These are phyloP conservation scores for Neofusicoccum laricinum DNA, from an alignment of 2,329 filamentous ascomycete genomes.

Conservation along the genomic window DNA sequence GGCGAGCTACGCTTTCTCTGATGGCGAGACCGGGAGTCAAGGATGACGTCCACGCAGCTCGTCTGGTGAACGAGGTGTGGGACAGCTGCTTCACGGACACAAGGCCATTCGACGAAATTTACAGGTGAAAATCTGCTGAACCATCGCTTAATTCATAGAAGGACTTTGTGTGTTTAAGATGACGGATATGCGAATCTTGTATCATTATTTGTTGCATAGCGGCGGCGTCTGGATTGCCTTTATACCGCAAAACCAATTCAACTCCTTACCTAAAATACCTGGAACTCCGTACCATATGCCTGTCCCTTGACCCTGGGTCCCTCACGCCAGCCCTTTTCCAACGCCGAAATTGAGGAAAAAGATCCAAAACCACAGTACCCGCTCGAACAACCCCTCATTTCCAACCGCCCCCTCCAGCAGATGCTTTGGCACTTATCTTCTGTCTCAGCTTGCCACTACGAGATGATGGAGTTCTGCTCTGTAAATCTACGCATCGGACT, in stretches of 20 bases:
- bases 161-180: neutral
- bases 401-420: neutral
- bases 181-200: conserved; percentile 9
- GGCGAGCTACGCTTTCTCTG: conserved; percentile 76
- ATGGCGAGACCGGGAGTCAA: conserved; percentile 75
- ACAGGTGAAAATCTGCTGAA: conserved; percentile 53
- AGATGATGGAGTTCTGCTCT: neutral
- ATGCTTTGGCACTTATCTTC: neutral
- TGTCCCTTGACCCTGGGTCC: neutral
- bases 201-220: conserved; percentile 17
- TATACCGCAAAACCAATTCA: conserved; percentile 15
- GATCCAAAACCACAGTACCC: neutral
- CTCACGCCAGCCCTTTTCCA: neutral
- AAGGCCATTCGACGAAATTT: conserved; percentile 94
- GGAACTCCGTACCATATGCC: conserved; percentile 5
- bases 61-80: conserved; percentile 96
- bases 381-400: neutral
- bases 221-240: conserved; percentile 11
- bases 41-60: conserved; percentile 80
- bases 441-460: too few species aligned
- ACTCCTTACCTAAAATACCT: conserved; percentile 7
- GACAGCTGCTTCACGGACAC: conserved; percentile 95
- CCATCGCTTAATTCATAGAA: neutral
- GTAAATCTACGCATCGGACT: conserved; percentile 3
- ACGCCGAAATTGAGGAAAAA: neutral